Evolutionary conservation across 805 yeast species (phyloP).

Genomic region (Tetrapisispora arboricola): DNA sequence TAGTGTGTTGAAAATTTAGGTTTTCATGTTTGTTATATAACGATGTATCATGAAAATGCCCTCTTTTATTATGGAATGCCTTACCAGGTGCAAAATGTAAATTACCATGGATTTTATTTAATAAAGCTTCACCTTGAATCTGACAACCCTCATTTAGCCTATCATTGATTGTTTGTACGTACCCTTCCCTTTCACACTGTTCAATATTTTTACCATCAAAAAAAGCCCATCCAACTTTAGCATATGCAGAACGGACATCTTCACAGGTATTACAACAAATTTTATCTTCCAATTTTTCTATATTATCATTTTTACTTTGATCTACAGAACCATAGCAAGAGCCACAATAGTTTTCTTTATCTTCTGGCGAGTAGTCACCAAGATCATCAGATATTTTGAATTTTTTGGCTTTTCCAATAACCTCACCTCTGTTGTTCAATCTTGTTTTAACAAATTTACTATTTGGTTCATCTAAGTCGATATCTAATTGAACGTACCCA

Average conservation of each 20-base stretch:
- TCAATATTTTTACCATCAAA: slow-evolving; percentile 77
- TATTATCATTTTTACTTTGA: slow-evolving; percentile 38
- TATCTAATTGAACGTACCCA: slow-evolving; percentile 62
- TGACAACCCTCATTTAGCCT: slow-evolving; percentile 81
- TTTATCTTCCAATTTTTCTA: slow-evolving; percentile 30
- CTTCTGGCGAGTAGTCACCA: slow-evolving; percentile 28
- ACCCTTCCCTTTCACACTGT: slow-evolving; percentile 87
- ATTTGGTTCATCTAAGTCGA: slow-evolving; percentile 41
- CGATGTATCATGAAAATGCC: slow-evolving; percentile 80
- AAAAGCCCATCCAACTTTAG: slow-evolving; percentile 74
- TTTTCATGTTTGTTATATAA: slow-evolving; percentile 49
- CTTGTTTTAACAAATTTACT: slow-evolving; percentile 67
- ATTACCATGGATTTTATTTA: slow-evolving; percentile 83
- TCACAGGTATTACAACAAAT: slow-evolving; percentile 81
- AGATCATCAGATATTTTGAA: slow-evolving; percentile 33
- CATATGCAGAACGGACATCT: slow-evolving; percentile 71
- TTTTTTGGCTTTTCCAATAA: slow-evolving; percentile 32
- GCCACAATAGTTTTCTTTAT: slow-evolving; percentile 52
- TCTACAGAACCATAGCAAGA: slow-evolving; percentile 80
- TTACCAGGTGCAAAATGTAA: slow-evolving; percentile 95
- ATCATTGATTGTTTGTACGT: slow-evolving; percentile 49
- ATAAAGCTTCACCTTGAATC: slow-evolving; percentile 63
- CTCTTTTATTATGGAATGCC: slow-evolving; percentile 43
- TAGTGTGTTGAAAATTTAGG: slow-evolving; percentile 65
- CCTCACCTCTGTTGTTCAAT: slow-evolving; percentile 41